A percentile compares a stretch with the other conserved stretches of the same genome.
phyloP scores from a whole-genome alignment of 1,139 yeast species.

The Candida sanyaensis region DNA sequence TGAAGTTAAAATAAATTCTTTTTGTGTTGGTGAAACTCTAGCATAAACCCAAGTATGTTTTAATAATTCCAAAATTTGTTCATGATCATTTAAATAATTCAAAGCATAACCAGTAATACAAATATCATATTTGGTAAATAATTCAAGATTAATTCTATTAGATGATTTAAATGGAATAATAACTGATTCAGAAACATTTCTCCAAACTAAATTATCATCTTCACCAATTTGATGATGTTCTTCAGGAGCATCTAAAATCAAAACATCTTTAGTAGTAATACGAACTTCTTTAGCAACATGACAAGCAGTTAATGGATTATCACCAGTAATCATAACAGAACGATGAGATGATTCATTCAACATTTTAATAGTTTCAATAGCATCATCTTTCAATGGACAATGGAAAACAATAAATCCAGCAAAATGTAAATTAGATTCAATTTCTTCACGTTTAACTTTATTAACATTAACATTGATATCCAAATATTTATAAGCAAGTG shows the following conservation, averaged over 20 bases:
- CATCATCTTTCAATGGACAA: slow-evolving; percentile 94
- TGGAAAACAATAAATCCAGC: slow-evolving; percentile 97
- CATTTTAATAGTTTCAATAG: slow-evolving; percentile 87
- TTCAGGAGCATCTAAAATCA: slow-evolving; percentile 87
- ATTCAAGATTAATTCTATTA: slow-evolving; percentile 55
- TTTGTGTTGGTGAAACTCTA: slow-evolving; percentile 95
- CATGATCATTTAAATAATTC: slow-evolving; percentile 60
- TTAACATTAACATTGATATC: slow-evolving; percentile 51
- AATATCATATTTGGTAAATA: slow-evolving; percentile 74
- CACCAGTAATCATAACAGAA: slow-evolving; percentile 97
- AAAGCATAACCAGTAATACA: slow-evolving; percentile 96
- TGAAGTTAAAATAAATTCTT: slow-evolving; percentile 83
- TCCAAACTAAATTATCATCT: slow-evolving; percentile 72
- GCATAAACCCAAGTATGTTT: slow-evolving; percentile 97
- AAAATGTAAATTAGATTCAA: slow-evolving; percentile 74
- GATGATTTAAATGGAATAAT: slow-evolving; percentile 67
- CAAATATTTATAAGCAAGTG: slow-evolving; percentile 81
- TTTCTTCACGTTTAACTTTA: slow-evolving; percentile 66
- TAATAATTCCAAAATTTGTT: slow-evolving; percentile 68
- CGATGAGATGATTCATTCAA: slow-evolving; percentile 95
- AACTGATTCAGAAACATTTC: slow-evolving; percentile 77
- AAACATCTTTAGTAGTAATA: slow-evolving; percentile 76
- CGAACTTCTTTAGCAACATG: slow-evolving; percentile 95
- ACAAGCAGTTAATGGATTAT: slow-evolving; percentile 96
- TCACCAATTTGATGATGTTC: slow-evolving; percentile 54